Percentiles rank a stretch among this genome's conserved stretches.
These are phyloP conservation scores for Silene noctiflora DNA, from an alignment of 179 eudicot genomes.

Conservation along the genomic window DNA sequence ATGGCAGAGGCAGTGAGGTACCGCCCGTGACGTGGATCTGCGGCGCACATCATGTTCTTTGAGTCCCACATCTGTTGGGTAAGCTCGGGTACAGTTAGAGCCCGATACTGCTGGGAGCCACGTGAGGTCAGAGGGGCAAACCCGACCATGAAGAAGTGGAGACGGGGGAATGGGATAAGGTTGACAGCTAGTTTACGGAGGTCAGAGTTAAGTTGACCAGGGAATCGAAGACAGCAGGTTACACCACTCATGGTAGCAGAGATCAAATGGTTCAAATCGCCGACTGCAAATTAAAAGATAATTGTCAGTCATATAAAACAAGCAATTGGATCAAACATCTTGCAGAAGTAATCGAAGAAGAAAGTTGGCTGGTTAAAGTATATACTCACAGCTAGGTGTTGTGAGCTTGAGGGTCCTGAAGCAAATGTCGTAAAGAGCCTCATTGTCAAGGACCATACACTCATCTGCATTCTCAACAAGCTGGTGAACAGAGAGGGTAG, in stretches of 20 bases:
- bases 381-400: conserved; percentile 27
- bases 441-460: conserved; percentile 26
- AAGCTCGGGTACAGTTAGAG: conserved; percentile 35
- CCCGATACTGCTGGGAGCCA: conserved; percentile 37
- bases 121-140: conserved; percentile 36
- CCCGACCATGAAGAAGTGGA: conserved; percentile 41
- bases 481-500: conserved; percentile 35
- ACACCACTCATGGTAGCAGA: conserved; percentile 41
- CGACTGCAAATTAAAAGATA: conserved; percentile 13
- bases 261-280: conserved; percentile 32
- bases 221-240: conserved; percentile 34
- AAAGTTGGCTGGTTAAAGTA: not conserved
- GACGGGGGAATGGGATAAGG: conserved; percentile 36
- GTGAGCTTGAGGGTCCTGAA: conserved; percentile 20
- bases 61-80: conserved; percentile 42
- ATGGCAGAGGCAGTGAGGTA: conserved; percentile 44
- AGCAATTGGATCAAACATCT: too few relatives aligned
- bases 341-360: too few relatives aligned
- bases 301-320: not conserved
- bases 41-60: conserved; percentile 47
- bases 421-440: conserved; percentile 22
- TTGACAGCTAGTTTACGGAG: conserved; percentile 36
- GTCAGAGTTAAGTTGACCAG: conserved; percentile 36
- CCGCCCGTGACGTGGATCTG: conserved; percentile 40
- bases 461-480: conserved; percentile 37